Conservation (phyloP, 768 basidiomycete species). For the Suillus variegatus region DNA sequence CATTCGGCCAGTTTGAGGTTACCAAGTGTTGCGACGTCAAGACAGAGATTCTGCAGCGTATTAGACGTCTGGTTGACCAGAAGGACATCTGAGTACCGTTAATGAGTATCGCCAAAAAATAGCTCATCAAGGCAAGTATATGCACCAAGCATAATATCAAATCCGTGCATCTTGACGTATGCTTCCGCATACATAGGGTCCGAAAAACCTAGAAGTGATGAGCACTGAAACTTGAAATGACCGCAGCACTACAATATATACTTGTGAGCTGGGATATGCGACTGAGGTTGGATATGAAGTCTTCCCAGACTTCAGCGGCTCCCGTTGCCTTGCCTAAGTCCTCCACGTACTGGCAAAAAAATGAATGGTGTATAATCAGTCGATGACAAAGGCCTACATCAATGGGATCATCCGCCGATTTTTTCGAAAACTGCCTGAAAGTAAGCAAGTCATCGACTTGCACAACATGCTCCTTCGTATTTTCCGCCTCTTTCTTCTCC, state of each 20-base stretch:
- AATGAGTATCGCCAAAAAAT: not conserved
- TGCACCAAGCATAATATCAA: conserved; percentile 89
- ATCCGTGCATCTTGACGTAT: conserved; percentile 96
- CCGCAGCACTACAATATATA: conserved; percentile 29
- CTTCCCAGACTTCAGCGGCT: conserved; percentile 77
- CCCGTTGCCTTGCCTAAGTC: conserved; percentile 91
- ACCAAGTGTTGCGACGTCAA: conserved; percentile 74
- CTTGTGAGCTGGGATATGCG: conserved; percentile 93
- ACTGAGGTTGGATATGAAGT: conserved; percentile 92
- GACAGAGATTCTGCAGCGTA: conserved; percentile 93
- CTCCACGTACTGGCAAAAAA: conserved; percentile 63
- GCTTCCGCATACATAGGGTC: conserved; percentile 99
- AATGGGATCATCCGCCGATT: conserved; percentile 75
- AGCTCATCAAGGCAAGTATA: conserved; percentile 9
- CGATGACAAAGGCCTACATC: conserved; percentile 46
- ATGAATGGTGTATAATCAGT: not conserved
- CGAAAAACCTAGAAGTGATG: conserved; percentile 73
- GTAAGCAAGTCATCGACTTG: conserved; percentile 92
- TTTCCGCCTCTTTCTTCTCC: conserved; percentile 68
- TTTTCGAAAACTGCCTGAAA: conserved; percentile 96
- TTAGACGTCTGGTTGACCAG: conserved; percentile 95
- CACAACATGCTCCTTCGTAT: conserved; percentile 59
- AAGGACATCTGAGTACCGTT: conserved; percentile 67
- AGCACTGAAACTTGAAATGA: not conserved
- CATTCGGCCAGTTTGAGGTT: conserved; percentile 78